These are phyloP conservation scores for Epichloe typhina DNA, from an alignment of 2,329 filamentous ascomycete species.

Conservation along the genomic window DNA sequence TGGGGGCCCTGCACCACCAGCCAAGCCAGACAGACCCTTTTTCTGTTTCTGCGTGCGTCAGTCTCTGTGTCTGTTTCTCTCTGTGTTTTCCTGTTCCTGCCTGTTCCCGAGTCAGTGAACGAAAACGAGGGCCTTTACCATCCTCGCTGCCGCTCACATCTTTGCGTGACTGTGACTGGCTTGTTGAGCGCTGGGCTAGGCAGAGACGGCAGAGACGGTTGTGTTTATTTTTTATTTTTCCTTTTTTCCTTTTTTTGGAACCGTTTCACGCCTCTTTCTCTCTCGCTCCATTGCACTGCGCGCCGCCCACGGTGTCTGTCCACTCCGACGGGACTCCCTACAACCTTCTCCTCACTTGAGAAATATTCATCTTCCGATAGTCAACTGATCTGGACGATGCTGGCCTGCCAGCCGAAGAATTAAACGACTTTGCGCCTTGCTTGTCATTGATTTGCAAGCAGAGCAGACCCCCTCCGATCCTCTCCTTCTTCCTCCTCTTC, in stretches of 20 bases:
- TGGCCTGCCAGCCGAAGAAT: background rate
- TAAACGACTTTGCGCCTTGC: background rate
- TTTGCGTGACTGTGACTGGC: background rate
- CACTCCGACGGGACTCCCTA: background rate
- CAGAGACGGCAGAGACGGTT: background rate
- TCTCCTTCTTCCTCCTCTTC: background rate
- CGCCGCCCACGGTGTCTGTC: conserved; percentile 1
- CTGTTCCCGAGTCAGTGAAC: no score
- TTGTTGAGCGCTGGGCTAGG: background rate
- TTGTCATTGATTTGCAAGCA: conserved; percentile 1
- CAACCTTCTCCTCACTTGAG: background rate
- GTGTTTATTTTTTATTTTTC: background rate
- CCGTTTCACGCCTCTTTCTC: background rate
- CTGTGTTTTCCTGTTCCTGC: no score
- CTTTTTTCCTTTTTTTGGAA: background rate
- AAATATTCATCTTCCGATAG: background rate
- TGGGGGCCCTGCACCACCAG: no score
- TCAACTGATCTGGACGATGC: conserved; percentile 2
- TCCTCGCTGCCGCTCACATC: background rate
- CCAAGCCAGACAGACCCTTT: no score
- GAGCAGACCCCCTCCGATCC: background rate
- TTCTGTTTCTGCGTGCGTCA: background rate
- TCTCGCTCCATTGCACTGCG: background rate
- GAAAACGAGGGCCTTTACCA: background rate
- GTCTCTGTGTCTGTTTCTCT: background rate